Base-by-base conservation (phyloP, 768 basidiomycete genomes). In the Cubamyces lactineus region DNA sequence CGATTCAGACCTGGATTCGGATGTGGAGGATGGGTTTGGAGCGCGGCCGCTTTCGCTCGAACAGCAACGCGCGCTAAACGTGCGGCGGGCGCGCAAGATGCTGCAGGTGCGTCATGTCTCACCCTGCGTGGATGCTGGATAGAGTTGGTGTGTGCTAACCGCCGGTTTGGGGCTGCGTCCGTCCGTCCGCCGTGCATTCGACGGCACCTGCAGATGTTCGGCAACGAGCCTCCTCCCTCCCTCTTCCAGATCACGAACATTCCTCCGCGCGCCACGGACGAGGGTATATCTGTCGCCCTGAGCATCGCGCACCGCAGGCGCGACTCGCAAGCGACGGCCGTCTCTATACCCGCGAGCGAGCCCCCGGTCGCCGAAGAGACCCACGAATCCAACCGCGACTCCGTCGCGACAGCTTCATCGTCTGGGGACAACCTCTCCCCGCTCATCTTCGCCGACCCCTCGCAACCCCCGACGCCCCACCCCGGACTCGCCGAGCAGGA, bases 61-160 rank as follows among this genome's bases (percentile, higher is more conserved):
- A 57, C 72, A 70, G 49, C 76, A 82, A 66, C 72, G 77, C 55
- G 67, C 73, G 9, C 59, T 78, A 58, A 78, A 76, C 54, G 75
- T 84, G 57, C 77, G 75, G 63, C 78, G 82, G 30, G 82, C 80
- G 30, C 70, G 77, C 61, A 85, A 84, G 71, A 80, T 85, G 73
- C 70, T 77, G 5, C 80, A 83, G 77, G 84, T 84, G 64, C 30
- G 72, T 52, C 38, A 52, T 43, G 21, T 24, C 47, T 50, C 62
- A 39, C 49, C 26, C n/a, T 34, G 34, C 34, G 24, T 13, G 49
- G 28, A 5, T 42, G 56, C 48, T 46, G 19, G 7, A 21, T 34
- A 54, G 51, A 52, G 26, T 48, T 52, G 30, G 56, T 40, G 49
- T 40, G 49, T 41, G 41, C 58, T 62, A 19, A 56, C 42, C 40